These are phyloP conservation scores for Beauveria scarabaeidicola DNA, from an alignment of 2,329 filamentous ascomycete genomes.

Conservation along the genomic window DNA sequence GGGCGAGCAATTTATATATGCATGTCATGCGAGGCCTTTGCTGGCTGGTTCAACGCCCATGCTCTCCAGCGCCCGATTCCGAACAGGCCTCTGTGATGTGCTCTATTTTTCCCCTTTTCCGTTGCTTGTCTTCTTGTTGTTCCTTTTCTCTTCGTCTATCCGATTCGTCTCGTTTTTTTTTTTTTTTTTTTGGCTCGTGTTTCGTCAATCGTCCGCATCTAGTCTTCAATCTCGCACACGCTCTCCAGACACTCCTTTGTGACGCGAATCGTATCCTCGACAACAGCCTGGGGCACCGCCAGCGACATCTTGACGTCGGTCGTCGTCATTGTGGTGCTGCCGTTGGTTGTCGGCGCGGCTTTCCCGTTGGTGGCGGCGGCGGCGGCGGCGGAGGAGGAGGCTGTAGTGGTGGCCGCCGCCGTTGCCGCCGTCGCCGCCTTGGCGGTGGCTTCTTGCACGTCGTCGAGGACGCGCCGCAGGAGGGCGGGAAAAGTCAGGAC, in stretches of 20 bases:
- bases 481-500: conserved; percentile 53
- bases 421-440: conserved; percentile 9
- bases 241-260: conserved; percentile 50
- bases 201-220: background rate
- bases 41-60: background rate
- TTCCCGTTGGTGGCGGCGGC: conserved; percentile 19
- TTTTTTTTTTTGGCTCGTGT: too few species aligned
- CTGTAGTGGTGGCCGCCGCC: background rate
- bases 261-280: conserved; percentile 53
- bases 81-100: too few species aligned
- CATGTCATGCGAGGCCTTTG: background rate
- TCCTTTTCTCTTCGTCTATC: too few species aligned
- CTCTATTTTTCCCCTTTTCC: too few species aligned
- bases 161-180: too few species aligned
- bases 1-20: background rate
- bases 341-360: conserved; percentile 14
- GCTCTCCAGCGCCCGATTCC: background rate
- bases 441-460: conserved; percentile 44
- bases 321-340: conserved; percentile 13
- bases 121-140: background rate
- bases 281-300: conserved; percentile 49
- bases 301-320: conserved; percentile 29
- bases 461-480: conserved; percentile 51
- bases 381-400: conserved; percentile 11
- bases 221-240: conserved; percentile 32